Base-by-base conservation (phyloP, 75 land plant species). In the Pinus taeda region DNA sequence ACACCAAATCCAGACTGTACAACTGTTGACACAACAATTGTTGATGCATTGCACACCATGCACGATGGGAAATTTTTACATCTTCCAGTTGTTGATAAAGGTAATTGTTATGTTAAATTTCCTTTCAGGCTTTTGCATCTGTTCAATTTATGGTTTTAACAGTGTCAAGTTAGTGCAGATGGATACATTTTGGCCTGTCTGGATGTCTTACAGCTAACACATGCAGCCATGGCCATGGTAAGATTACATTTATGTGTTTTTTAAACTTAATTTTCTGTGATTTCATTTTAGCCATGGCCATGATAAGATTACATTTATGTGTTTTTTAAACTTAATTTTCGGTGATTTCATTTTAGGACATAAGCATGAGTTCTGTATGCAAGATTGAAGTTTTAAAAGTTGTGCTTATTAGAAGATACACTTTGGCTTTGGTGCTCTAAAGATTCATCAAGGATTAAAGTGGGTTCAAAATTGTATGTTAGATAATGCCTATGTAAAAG, bases 11-110 rank as follows among this genome's bases (percentile, higher is more conserved):
- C 98, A 56, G 98, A 95, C 71, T 93, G 95, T 85, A 94, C 91
- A 78, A 84, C 87, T 15, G 26, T 82, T 59, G 92, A 90, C 36
- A 95, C 95, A 61, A 89, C 92, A 37, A 90, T 95, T 56, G 93
- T 95, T 75, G 98, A 93, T 87, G 95, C 98, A 63, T 72, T 95
- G 67, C 98, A 95, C 59, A 86, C 87, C 74, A 95, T 95, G 98
- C 98, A 93, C 76, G 95, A 95, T 85, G 98, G 95, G 77, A 95
- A 91, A 71, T 95, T 93, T 66, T 80, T 95, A 37, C 98, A 95
- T 77, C 90, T 95, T 79, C 98, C 98, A 20, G 93, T 95, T 37
- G 18, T 89, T n/a, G 95, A 95, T 79, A 86, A 78, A 83, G 98
- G 98, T 93, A 73, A 63, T 81, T 53, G 53, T 9, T 42, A 20